Evolutionary conservation across 2,329 filamentous ascomycete genomes (phyloP), one percentile per base, ranked within the genome.

Genomic region (Neonectria neomacrospora): DNA sequence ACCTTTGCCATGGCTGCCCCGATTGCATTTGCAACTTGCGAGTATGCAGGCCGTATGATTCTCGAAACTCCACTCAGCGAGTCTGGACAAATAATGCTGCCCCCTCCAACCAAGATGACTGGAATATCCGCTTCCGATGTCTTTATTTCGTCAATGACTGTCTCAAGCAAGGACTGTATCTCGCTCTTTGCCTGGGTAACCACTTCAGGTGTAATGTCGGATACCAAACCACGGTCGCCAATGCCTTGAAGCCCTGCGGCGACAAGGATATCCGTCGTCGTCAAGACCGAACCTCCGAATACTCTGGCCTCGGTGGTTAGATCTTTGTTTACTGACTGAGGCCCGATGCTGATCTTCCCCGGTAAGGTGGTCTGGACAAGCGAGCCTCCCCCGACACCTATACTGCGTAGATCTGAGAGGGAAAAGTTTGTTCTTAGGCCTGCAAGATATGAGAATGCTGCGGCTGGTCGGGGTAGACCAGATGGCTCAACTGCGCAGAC

Each of bases 381-480:
- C 1, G 63, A 66, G 5, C 65, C 65, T 30, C 65, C 65, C 12
- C 65, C 65, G 7, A 67, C 32, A 5, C 65, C 65, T 10, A 67
- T 67, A 7, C 55, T 60, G 8, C 53, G 44, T 5, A 67, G 42
- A 3, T 66, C 55, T 1, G 65, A 56, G 20, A 61, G 32, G 5
- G 63, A 32, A 51, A 63, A 67, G 20, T 66, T 66, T 11, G 53
- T 60, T 6, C 63, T 47, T 2, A 66, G 59, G 0, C 65, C 65
- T 0, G 60, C 63, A 1, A 66, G 41, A 22, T 59, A 20, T 2
- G 56, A 59, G 23, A 56, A 66, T 16, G 61, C 63, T 10, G 60
- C 60, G 20, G 60, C 55, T 47, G 51, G 60, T 3, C 63, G 60
- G 6, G 63, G 63, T 2, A 66, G 52, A 11, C 63, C 60, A 1